Evolutionary conservation across 352 stramenopile genomes (phyloP).

Genomic region (Phytophthora pseudosyringae): DNA sequence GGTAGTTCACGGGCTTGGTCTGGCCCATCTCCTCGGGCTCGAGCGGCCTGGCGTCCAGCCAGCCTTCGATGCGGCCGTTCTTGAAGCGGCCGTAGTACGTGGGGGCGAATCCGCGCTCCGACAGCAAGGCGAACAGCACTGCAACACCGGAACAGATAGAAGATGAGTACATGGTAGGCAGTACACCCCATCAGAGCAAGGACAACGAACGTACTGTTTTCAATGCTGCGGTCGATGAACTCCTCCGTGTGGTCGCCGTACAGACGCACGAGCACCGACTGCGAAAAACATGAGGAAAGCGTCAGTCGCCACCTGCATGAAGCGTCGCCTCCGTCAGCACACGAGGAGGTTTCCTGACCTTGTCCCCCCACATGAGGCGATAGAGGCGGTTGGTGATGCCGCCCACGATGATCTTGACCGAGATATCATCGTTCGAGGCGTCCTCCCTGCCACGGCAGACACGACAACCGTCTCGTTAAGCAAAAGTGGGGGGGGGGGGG

Average conservation of each 20-base stretch:
- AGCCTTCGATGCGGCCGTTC: slow-evolving; percentile 94
- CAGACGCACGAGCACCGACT: slow-evolving; percentile 89
- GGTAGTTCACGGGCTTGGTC: slow-evolving; percentile 77
- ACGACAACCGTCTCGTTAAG: slow-evolving; percentile 10
- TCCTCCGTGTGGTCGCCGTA: slow-evolving; percentile 94
- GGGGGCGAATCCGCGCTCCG: slow-evolving; percentile 84
- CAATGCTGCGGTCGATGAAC: slow-evolving; percentile 92
- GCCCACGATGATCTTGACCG: slow-evolving; percentile 87
- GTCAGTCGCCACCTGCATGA: not conserved
- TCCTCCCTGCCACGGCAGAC: slow-evolving; percentile 43
- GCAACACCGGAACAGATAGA: slow-evolving; percentile 13
- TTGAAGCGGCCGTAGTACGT: slow-evolving; percentile 91
- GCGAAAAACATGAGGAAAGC: not conserved
- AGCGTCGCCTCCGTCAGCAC: not conserved
- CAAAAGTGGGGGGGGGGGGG: too few relatives aligned
- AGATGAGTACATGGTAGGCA: slow-evolving; percentile 1
- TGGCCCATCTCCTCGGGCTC: slow-evolving; percentile 90
- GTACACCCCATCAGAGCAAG: not conserved
- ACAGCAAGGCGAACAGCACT: slow-evolving; percentile 89
- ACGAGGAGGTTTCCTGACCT: slow-evolving; percentile 30
- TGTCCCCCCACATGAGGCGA: slow-evolving; percentile 73
- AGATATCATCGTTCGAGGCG: slow-evolving; percentile 67
- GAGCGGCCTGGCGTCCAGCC: slow-evolving; percentile 80
- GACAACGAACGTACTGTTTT: slow-evolving; percentile 83
- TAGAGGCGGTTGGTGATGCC: slow-evolving; percentile 95